Evolutionary conservation across 2,329 filamentous ascomycete species (phyloP), one percentile per base, ranked within the genome.

Genomic region (Chaetoscypha palmicola): DNA sequence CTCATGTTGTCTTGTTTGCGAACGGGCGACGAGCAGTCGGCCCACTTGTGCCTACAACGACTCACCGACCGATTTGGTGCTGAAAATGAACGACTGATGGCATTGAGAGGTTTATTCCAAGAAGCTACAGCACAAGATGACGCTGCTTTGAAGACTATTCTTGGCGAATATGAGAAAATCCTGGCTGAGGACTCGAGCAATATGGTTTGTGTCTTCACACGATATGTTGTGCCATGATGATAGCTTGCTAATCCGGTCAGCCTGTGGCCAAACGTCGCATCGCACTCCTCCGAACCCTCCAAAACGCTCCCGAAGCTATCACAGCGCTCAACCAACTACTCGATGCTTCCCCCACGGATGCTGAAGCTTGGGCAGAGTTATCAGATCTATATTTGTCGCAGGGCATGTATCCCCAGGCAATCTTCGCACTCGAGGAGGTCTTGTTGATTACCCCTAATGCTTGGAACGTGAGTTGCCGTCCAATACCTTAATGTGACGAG

Each of bases 311-410:
- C 1, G 88, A 96, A 51, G 86, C 92, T 1, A 84, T 90, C 34
- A 68, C 77, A 23, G 80, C 83, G 21, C 67, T 97, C 46, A 79
- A 81, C 49, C 74, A 81, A 45, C 73, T 97, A 21, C 69, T 98
- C 36, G 85, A 94, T 60, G 81, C 83, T 49, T 85, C 82, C 42
- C 90, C 92, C 2, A 95, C 86, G 1, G 92, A 98, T 67, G 81
- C 83, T 4, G 92, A 98, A 68, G 82, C 86, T 8, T 98, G 92
- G 92, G 79, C 87, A 41, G 92, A 98, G 68, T 72, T 97, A 54
- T 79, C 86, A 41, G 88, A 95, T 61, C 68, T 96, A 49, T 97
- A 98, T 65, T 73, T 89, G 22, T 73, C 74, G 16, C 84, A 91
- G 60, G 87, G 84, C 1, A 67, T 91, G 56, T 88, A 85, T 59